Evolutionary conservation across 805 yeast genomes (phyloP).

Genomic region (Candida morakotiae): DNA sequence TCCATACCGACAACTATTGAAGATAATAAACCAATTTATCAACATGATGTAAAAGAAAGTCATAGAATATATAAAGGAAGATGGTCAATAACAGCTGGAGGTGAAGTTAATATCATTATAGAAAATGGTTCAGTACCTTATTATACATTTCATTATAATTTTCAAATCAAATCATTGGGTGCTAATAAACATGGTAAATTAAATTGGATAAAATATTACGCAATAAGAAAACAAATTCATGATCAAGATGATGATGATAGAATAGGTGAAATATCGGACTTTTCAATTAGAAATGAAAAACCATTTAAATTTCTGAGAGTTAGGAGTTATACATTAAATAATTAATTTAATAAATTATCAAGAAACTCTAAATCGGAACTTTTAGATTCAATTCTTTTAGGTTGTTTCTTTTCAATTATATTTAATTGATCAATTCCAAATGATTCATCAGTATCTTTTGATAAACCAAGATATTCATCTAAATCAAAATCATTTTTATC

Average conservation of each 20-base stretch:
- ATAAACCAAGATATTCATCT: slow-evolving; percentile 5
- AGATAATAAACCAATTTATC: slow-evolving; percentile 5
- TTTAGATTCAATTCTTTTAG: neutral
- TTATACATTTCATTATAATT: slow-evolving; percentile 60
- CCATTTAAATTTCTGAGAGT: slow-evolving; percentile 76
- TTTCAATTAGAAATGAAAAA: slow-evolving; percentile 67
- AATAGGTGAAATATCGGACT: slow-evolving; percentile 43
- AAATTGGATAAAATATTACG: slow-evolving; percentile 65
- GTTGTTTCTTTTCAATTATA: neutral
- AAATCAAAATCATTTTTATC: slow-evolving; percentile 15
- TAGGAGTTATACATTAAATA: slow-evolving; percentile 25
- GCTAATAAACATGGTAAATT: slow-evolving; percentile 61
- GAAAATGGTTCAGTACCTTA: slow-evolving; percentile 56
- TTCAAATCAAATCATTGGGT: slow-evolving; percentile 58
- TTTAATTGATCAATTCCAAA: neutral
- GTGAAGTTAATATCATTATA: slow-evolving; percentile 44
- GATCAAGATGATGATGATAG: slow-evolving; percentile 33
- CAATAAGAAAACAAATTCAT: slow-evolving; percentile 39
- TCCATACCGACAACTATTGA: slow-evolving; percentile 4
- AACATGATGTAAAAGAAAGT: slow-evolving; percentile 19
- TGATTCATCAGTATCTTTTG: slow-evolving; percentile 4
- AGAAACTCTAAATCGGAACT: slow-evolving; percentile 3
- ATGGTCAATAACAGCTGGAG: slow-evolving; percentile 57
- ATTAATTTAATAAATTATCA: slow-evolving; percentile 4
- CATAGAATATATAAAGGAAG: slow-evolving; percentile 43